These are phyloP conservation scores for Psidium guajava DNA, from an alignment of 345 rosid genomes.

Conservation along the genomic window DNA sequence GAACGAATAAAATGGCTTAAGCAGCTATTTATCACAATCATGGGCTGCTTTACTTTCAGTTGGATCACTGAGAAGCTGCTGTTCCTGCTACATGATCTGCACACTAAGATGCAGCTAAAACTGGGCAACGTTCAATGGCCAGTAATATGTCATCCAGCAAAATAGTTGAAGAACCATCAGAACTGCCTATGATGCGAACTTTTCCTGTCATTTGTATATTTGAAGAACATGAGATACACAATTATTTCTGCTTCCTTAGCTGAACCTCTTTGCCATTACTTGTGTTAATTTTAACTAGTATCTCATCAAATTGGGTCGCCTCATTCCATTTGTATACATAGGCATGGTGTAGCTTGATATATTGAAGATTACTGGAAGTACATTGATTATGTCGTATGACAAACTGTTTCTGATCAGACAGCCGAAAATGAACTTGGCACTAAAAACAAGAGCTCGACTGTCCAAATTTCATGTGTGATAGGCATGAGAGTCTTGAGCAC, in stretches of 20 bases:
- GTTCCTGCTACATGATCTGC: neutral
- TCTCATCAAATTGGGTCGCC: neutral
- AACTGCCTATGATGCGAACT: neutral
- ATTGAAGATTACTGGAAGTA: neutral
- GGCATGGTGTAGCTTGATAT: neutral
- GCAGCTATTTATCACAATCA: neutral
- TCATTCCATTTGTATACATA: too few species aligned
- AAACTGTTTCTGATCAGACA: neutral
- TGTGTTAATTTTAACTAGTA: neutral
- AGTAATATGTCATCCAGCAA: neutral
- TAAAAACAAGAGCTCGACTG: neutral
- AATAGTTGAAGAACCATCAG: too few species aligned
- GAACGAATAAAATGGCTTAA: too few species aligned
- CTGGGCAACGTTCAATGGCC: neutral
- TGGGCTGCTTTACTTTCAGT: neutral
- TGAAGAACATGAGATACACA: neutral
- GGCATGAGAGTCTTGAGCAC: neutral
- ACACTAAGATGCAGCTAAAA: neutral
- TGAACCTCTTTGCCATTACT: neutral
- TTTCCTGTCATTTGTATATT: neutral
- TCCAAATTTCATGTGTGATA: neutral
- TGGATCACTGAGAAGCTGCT: neutral
- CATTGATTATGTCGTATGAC: neutral
- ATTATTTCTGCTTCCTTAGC: neutral
- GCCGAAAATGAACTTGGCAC: neutral